Evolutionary conservation across 495 filamentous ascomycete species (phyloP), one percentile per base, ranked within the genome.

Genomic region (Penicillium manginii): DNA sequence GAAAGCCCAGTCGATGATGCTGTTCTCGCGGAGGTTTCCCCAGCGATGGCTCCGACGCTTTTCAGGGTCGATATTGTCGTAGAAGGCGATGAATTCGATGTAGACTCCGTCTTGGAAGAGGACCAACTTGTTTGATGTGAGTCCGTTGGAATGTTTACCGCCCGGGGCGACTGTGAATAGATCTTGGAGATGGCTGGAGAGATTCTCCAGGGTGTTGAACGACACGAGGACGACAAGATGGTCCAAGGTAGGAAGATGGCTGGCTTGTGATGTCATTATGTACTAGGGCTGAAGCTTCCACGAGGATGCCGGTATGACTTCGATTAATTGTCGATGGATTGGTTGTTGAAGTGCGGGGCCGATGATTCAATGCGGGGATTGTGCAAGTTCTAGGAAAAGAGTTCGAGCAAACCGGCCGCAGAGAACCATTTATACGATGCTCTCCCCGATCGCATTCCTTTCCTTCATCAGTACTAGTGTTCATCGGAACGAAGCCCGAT

Each of bases 1-100:
- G 48, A 67, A 61, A n/a, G 64, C 64, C 64, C 64, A 67, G 53
- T 67, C 64, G 29, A 67, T 62, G 29, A 67, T 57, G 2, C 52
- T 67, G 32, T 51, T 50, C 45, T 64, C 64, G 12, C 46, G 59
- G 4, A 53, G 54, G 6, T 61, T 64, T 37, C 64, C 64, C 64
- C 64, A 67, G 39, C 64, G 64, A 57, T 67, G 64, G 1, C 56
- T 43, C 2, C 46, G 54, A 42, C 64, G 61, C 4, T 11, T 37
- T 42, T 61, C 62, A 8, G 63, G 59, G 35, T 62, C 59, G 15
- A 57, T 23, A 4, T 59, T 49, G 19, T 59, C 52, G 35, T 55
- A 59, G 40, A 65, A 65, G 17, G 63, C 63, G 17, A 65, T 65
- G 14, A 65, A 54, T 23, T 62, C 64, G 1, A 66, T 45, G 33